These are phyloP conservation scores for Oxytropis ochrocephala DNA, from an alignment of 306 rosid species.

Conservation along the genomic window DNA sequence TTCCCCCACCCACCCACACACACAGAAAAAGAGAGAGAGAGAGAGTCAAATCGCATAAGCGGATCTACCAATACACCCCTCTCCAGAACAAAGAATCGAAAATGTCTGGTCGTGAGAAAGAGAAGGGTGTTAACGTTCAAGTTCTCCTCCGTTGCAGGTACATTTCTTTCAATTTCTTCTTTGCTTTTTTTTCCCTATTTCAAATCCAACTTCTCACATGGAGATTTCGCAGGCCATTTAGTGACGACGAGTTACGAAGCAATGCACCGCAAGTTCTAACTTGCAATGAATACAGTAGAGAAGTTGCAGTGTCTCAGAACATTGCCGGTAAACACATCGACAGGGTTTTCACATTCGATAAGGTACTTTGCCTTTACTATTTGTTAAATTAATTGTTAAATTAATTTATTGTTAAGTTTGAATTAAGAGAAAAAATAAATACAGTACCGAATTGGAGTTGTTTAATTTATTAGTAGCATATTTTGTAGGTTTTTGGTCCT, in stretches of 20 bases:
- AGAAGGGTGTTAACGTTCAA: constrained; percentile 94
- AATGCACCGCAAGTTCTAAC: constrained; percentile 87
- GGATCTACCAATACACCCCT: constrained; percentile 27
- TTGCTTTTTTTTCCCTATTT: not conserved
- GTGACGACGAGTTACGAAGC: constrained; percentile 81
- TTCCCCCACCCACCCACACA: not conserved
- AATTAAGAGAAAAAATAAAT: not conserved
- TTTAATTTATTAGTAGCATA: not conserved
- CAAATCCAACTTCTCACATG: not conserved
- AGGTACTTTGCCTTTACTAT: constrained; percentile 33
- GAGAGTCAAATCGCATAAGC: constrained; percentile 6
- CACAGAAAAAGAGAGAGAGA: not conserved
- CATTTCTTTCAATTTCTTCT: not conserved
- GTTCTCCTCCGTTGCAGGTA: constrained; percentile 97
- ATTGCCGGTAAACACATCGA: constrained; percentile 90
- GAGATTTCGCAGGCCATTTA: constrained; percentile 53
- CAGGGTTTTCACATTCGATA: constrained; percentile 83
- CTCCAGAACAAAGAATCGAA: not conserved
- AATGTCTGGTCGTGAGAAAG: constrained; percentile 85
- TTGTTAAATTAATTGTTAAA: too few relatives aligned
- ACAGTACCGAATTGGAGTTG: not conserved
- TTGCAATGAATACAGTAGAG: constrained; percentile 70
- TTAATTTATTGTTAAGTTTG: not conserved
- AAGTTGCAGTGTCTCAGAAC: constrained; percentile 82
- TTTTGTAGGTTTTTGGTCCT: constrained; percentile 77